These are phyloP conservation scores for Huntiella omanensis DNA, from an alignment of 2,329 filamentous ascomycete species.

Conservation along the genomic window DNA sequence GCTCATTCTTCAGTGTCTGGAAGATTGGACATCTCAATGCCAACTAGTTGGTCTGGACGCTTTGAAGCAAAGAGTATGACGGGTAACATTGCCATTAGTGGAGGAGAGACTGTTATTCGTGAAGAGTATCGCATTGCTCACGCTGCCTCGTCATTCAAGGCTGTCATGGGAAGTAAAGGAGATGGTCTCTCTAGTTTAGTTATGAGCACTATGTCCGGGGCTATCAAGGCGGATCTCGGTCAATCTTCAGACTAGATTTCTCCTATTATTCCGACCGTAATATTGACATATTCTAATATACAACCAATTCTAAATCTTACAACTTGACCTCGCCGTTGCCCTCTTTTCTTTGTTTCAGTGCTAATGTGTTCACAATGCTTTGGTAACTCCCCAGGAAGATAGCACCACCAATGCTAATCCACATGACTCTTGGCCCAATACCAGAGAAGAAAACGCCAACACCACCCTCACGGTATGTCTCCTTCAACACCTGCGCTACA, in stretches of 20 bases:
- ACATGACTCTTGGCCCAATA: conserved; percentile 65
- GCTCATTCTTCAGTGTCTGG: conserved; percentile 1
- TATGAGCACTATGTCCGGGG: conserved; percentile 1
- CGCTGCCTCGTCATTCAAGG: not conserved
- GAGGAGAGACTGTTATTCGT: not conserved
- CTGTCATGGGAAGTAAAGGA: conserved; percentile 1
- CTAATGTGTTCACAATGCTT: conserved; percentile 51
- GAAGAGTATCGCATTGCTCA: not conserved
- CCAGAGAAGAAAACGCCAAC: conserved; percentile 54
- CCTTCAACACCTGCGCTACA: conserved; percentile 37
- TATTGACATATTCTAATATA: too few relatives aligned
- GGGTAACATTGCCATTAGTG: not conserved
- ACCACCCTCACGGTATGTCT: conserved; percentile 47
- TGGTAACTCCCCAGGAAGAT: conserved; percentile 92
- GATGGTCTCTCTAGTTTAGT: not conserved
- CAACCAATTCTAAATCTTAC: too few relatives aligned
- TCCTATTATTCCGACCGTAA: too few relatives aligned
- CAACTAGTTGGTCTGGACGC: not conserved
- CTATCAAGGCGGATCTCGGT: not conserved
- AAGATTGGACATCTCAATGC: not conserved
- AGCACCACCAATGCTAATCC: conserved; percentile 88
- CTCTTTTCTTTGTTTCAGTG: not conserved
- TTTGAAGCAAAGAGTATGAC: not conserved
- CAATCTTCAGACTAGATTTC: too few relatives aligned
- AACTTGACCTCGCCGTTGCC: too few relatives aligned